Conservation (phyloP, 2,329 filamentous ascomycete species). For the Cadophora malorum region DNA sequence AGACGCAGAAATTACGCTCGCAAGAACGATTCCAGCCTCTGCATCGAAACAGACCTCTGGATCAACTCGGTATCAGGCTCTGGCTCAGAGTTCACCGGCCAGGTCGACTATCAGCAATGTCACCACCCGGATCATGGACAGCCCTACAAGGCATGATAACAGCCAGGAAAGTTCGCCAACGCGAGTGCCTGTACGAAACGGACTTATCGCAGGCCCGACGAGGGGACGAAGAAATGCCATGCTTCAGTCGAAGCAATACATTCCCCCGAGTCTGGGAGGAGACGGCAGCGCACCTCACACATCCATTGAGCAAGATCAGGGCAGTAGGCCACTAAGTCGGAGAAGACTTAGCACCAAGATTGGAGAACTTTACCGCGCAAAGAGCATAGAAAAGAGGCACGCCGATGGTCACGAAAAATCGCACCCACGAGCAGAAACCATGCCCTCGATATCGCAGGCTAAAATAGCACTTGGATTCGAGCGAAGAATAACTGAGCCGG, state of each 20-base stretch:
- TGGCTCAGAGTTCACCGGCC: slow-evolving; percentile 17
- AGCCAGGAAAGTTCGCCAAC: neutral
- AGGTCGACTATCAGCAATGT: slow-evolving; percentile 19
- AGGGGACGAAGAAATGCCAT: slow-evolving; percentile 3
- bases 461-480: slow-evolving; percentile 6
- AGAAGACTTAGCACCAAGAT: slow-evolving; percentile 37
- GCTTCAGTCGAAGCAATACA: neutral
- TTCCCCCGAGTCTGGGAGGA: slow-evolving; percentile 4
- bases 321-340: slow-evolving; percentile 10
- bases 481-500: neutral
- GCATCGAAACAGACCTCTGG: slow-evolving; percentile 3
- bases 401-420: slow-evolving; percentile 12
- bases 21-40: slow-evolving; percentile 14
- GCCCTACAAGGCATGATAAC: neutral
- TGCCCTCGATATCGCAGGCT: neutral
- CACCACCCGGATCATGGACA: neutral
- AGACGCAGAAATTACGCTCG: slow-evolving; percentile 11
- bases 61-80: neutral
- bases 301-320: slow-evolving; percentile 16
- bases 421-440: neutral
- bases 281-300: slow-evolving; percentile 10
- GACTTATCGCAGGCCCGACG: neutral
- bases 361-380: slow-evolving; percentile 37
- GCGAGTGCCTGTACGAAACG: neutral
- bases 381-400: slow-evolving; percentile 31